Evolutionary conservation across 306 rosid species (phyloP).

Genomic region (Gastrolobium bilobum): DNA sequence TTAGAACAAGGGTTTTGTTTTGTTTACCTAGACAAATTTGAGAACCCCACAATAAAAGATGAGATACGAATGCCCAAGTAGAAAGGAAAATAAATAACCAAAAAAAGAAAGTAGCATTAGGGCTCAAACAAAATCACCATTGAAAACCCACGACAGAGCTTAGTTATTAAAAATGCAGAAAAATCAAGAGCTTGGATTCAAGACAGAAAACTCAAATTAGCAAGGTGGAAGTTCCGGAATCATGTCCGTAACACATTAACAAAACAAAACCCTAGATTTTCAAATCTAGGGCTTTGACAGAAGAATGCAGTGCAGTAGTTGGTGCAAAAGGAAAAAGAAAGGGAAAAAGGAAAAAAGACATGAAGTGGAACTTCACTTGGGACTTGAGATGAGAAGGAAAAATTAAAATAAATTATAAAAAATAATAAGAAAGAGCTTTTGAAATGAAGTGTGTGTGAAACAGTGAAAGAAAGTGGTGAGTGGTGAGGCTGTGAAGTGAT

Average conservation of each 20-base stretch:
- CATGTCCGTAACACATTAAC: constrained; percentile 46
- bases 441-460: constrained; percentile 42
- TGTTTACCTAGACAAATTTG: constrained; percentile 40
- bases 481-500: neutral
- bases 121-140: constrained; percentile 44
- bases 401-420: neutral
- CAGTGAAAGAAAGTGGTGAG: too few relatives aligned
- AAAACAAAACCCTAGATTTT: constrained; percentile 84
- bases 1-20: constrained; percentile 52
- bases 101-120: constrained; percentile 33
- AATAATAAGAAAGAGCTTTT: constrained; percentile 25
- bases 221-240: constrained; percentile 38
- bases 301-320: constrained; percentile 55
- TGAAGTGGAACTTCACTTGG: constrained; percentile 39
- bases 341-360: constrained; percentile 50
- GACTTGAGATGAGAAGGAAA: constrained; percentile 31
- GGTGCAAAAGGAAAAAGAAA: constrained; percentile 57
- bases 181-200: constrained; percentile 44
- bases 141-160: constrained; percentile 43
- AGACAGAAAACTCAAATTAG: constrained; percentile 42
- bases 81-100: neutral
- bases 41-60: constrained; percentile 36
- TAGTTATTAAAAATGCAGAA: constrained; percentile 56
- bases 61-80: constrained; percentile 36
- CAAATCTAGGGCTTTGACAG: constrained; percentile 82